Conservation (phyloP, 208 protist species). For the Trichomonas vaginalis region DNA sequence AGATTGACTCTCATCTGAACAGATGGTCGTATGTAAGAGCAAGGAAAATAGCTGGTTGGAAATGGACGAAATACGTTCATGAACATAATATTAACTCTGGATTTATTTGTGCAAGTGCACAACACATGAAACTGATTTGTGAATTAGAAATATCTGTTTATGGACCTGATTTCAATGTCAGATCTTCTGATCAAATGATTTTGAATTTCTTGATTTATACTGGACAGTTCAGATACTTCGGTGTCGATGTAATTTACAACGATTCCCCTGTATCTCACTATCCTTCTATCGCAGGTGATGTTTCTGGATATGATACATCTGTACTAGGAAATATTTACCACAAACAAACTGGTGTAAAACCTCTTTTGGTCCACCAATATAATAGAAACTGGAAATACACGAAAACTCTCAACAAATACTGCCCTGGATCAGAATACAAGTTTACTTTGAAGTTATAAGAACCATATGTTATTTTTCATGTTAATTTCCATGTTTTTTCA, state of each 20-base stretch:
- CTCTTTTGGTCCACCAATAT: not conserved
- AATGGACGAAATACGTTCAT: not conserved
- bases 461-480: not conserved
- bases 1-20: not conserved
- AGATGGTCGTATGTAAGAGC: not conserved
- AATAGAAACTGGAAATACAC: not conserved
- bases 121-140: not conserved
- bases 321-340: not conserved
- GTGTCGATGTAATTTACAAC: not conserved
- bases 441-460: not conserved
- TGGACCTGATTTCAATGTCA: not conserved
- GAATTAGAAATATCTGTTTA: not conserved
- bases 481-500: no score
- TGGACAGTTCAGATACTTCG: not conserved
- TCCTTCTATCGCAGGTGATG: not conserved
- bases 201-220: not conserved
- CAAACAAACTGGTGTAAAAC: not conserved
- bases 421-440: not conserved
- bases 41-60: not conserved
- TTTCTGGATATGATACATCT: not conserved
- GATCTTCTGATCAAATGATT: not conserved
- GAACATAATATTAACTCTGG: not conserved
- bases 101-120: not conserved
- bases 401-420: not conserved
- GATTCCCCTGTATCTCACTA: not conserved